Evolutionary conservation across 768 basidiomycete genomes (phyloP), one percentile per base, ranked within the genome.

Genomic region (Cystobasidium onofrii): DNA sequence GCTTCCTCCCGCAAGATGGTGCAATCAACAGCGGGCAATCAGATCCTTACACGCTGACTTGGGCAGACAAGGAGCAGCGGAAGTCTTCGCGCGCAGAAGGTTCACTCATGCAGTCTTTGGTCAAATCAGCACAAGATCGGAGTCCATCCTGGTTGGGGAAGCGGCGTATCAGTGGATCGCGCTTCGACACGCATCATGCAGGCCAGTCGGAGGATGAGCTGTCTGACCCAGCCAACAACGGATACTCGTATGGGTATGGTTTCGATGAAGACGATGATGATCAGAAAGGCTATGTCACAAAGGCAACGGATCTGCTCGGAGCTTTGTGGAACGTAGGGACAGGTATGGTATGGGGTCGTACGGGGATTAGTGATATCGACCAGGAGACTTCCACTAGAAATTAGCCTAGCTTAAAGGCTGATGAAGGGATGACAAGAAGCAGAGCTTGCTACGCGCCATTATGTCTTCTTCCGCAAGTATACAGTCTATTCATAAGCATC

Each of bases 211-310:
- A 67, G 23, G 69, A 71, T 31, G 69, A 71, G 34, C 54, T 57
- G 23, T 71, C 69, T 4, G 69, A 71, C 29, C 69, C 69, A 3
- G 69, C 69, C 54, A 71, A 60, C 41, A 71, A 71, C 25, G 69
- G 69, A 12, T 67, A 67, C 31, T 50, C 65, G 2, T 71, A 71
- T 36, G 34, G 54, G 3, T 71, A 57, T 27, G 69, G 55, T 2
- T 67, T 67, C 43, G 55, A 71, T 20, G 69, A 71, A 9, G 69
- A 71, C 4, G 69, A 71, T 17, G 69, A 71, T 36, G 15, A 36
- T 13, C 10, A 36, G 33, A 71, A 60, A 39, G 69, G 69, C 7
- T 36, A 9, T 31, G 69, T 71, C 29, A 54, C 46, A 1, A n/a
- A 52, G 33, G 69, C 69, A 13, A 34, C 55, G 12, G 69, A 71